Conservation (phyloP, 768 basidiomycete genomes). For the Tubosaeta brunneosetosa region DNA sequence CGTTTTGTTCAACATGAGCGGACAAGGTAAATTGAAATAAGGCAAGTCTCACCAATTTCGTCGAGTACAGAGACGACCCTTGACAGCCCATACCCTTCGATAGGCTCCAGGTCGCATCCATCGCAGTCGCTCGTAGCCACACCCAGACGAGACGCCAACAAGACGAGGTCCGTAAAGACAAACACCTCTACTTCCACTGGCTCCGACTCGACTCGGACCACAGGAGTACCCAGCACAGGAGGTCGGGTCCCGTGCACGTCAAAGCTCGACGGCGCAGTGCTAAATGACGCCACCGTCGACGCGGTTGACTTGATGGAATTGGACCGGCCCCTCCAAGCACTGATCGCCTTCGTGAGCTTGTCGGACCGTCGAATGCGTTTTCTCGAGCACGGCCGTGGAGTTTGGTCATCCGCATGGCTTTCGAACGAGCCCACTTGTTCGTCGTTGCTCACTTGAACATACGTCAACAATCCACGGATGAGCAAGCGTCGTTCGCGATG, state of each 20-base stretch:
- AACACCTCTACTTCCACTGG: conserved; percentile 35
- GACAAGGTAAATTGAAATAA: no score
- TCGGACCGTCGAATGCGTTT: conserved; percentile 17
- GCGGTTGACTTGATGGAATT: conserved; percentile 32
- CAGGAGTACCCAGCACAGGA: conserved; percentile 10
- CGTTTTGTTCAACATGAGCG: not conserved
- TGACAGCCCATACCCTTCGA: conserved; percentile 44
- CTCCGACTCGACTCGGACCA: conserved; percentile 25
- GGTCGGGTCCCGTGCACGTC: conserved; percentile 13
- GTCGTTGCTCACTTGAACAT: conserved; percentile 39
- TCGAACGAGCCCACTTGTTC: conserved; percentile 3
- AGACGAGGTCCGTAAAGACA: conserved; percentile 66
- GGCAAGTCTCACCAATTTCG: conserved; percentile 20
- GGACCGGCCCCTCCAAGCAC: conserved; percentile 44
- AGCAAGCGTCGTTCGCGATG: conserved; percentile 71
- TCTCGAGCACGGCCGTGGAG: not conserved
- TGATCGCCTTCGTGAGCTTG: conserved; percentile 37
- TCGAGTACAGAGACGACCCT: conserved; percentile 46
- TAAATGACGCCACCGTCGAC: conserved; percentile 26
- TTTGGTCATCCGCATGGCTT: not conserved
- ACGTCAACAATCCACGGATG: conserved; percentile 54
- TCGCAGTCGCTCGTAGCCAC: conserved; percentile 19
- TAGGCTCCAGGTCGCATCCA: conserved; percentile 36
- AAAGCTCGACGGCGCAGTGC: conserved; percentile 28
- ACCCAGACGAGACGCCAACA: conserved; percentile 42